These are phyloP conservation scores for Sugiyamaella pinicola DNA, from an alignment of 1,139 yeast genomes.

Conservation along the genomic window DNA sequence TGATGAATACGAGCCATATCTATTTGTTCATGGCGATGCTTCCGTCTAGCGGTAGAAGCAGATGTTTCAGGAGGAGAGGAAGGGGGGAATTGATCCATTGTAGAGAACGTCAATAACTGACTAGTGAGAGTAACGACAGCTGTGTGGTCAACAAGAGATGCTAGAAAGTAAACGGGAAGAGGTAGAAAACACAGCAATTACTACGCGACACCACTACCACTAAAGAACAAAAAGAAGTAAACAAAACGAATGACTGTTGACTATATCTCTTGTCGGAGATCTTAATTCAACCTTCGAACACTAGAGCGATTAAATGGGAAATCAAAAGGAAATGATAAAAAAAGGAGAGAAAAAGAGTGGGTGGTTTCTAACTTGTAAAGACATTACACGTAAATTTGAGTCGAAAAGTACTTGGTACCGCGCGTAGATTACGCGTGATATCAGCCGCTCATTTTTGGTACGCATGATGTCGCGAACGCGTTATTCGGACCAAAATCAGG, in stretches of 20 bases:
- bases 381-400: conserved; percentile 11
- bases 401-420: conserved; percentile 5
- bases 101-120: background rate
- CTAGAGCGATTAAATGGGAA: background rate
- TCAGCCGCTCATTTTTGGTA: conserved; percentile 14
- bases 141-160: background rate
- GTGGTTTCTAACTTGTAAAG: conserved; percentile 9
- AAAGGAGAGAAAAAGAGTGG: conserved; percentile 1
- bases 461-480: conserved; percentile 9
- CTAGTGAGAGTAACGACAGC: background rate
- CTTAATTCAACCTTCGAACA: background rate
- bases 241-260: conserved; percentile 1
- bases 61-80: conserved; percentile 28
- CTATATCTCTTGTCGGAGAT: too few relatives aligned
- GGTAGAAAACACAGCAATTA: too few relatives aligned
- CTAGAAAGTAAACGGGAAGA: too few relatives aligned
- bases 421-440: conserved; percentile 13
- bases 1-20: conserved; percentile 15
- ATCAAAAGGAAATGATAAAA: background rate
- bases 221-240: too few relatives aligned
- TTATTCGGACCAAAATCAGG: too few relatives aligned
- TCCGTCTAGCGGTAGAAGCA: conserved; percentile 1
- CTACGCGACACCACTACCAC: too few relatives aligned
- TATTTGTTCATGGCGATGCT: conserved; percentile 5
- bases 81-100: conserved; percentile 25